phyloP scores from a whole-genome alignment of 495 filamentous ascomycete genomes.

The Aspergillus carlsbadensis region DNA sequence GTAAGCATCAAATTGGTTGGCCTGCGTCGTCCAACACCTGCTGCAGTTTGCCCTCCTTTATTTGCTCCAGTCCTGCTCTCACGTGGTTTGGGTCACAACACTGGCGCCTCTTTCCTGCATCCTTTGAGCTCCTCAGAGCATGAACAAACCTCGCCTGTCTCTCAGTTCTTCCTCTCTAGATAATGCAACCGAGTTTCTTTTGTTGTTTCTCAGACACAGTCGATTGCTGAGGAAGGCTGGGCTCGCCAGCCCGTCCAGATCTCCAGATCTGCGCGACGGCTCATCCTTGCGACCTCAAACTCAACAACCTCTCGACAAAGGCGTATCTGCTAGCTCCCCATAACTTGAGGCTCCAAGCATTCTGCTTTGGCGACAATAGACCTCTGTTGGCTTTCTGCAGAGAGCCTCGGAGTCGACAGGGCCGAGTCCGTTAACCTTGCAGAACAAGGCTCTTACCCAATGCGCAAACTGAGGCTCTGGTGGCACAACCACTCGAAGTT shows the following conservation, averaged over 20 bases:
- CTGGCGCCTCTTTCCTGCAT: background rate
- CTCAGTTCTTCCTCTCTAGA: background rate
- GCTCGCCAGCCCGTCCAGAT: background rate
- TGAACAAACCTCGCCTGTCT: background rate
- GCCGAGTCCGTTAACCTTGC: too few relatives aligned
- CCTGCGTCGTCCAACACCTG: too few relatives aligned
- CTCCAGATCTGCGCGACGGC: background rate
- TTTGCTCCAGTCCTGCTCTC: background rate
- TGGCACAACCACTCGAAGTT: too few relatives aligned
- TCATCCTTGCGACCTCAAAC: background rate
- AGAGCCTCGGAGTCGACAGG: too few relatives aligned
- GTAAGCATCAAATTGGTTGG: too few relatives aligned
- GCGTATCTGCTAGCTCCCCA: background rate
- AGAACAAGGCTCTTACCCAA: too few relatives aligned
- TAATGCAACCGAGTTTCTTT: background rate
- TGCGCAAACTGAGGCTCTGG: too few relatives aligned
- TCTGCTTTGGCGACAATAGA: too few relatives aligned
- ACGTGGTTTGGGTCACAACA: background rate
- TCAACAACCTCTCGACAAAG: background rate
- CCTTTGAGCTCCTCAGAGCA: background rate
- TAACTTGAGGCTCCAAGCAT: background rate
- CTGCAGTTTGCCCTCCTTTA: background rate
- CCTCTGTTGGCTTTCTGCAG: too few relatives aligned
- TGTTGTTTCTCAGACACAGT: background rate
- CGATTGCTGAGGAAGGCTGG: background rate